These are phyloP conservation scores for Dichomitus squalens DNA, from an alignment of 1,284 basidiomycete species.

Conservation along the genomic window DNA sequence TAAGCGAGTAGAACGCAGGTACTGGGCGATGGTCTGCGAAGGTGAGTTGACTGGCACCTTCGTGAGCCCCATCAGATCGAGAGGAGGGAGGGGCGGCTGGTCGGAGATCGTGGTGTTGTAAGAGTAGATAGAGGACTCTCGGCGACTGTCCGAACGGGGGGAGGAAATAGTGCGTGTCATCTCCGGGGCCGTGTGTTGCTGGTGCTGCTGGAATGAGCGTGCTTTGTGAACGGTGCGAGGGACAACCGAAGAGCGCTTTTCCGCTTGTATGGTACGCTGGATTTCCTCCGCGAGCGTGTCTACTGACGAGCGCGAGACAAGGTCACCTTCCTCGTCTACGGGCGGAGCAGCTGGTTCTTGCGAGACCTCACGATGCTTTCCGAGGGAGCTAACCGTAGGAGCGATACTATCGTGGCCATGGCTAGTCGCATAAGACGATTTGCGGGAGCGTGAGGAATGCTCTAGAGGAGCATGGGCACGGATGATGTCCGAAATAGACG, in stretches of 20 bases:
- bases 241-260: slow-evolving; percentile 47
- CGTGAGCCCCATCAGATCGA: slow-evolving; percentile 29
- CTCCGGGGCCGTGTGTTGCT: slow-evolving; percentile 49
- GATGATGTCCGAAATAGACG: slow-evolving; percentile 85
- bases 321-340: slow-evolving; percentile 55
- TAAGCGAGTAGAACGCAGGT: slow-evolving; percentile 81
- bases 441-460: slow-evolving; percentile 46
- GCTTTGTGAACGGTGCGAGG: slow-evolving; percentile 41
- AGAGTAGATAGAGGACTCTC: slow-evolving; percentile 36
- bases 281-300: slow-evolving; percentile 85
- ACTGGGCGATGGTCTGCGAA: slow-evolving; percentile 77
- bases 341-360: not conserved
- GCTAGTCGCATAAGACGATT: slow-evolving; percentile 50
- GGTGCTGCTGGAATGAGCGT: slow-evolving; percentile 48
- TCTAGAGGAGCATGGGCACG: slow-evolving; percentile 66
- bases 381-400: slow-evolving; percentile 12
- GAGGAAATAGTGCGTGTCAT: slow-evolving; percentile 47
- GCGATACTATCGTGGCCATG: slow-evolving; percentile 45
- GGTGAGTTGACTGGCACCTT: slow-evolving; percentile 41
- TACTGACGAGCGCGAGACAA: slow-evolving; percentile 75
- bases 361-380: slow-evolving; percentile 12
- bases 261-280: slow-evolving; percentile 63
- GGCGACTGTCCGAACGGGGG: slow-evolving; percentile 52
- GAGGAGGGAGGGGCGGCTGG: slow-evolving; percentile 36
- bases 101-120: slow-evolving; percentile 47